These are phyloP conservation scores for Eremochloa ophiuroides DNA, from an alignment of 176 grass and related monocot genomes.

Conservation along the genomic window DNA sequence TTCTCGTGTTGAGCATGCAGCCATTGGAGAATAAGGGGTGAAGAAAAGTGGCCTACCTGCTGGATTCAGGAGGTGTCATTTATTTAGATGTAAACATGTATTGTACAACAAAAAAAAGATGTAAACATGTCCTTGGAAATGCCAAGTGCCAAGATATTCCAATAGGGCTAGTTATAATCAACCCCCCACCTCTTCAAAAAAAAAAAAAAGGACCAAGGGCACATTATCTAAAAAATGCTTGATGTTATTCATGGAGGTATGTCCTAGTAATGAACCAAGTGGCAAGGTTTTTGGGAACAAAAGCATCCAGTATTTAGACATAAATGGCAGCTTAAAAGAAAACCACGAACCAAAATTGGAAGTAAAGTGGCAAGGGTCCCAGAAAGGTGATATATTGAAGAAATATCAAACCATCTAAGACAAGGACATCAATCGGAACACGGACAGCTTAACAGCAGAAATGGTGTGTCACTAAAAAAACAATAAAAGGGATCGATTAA, in stretches of 20 bases:
- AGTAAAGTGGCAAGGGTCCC: background rate
- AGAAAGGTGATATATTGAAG: slow-evolving; percentile 1
- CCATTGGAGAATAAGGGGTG: slow-evolving; percentile 87
- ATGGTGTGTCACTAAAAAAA: background rate
- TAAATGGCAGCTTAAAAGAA: background rate
- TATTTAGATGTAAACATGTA: background rate
- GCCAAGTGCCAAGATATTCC: background rate
- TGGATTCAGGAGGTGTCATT: slow-evolving; percentile 31
- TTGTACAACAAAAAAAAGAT: too few species aligned
- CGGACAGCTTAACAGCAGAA: background rate
- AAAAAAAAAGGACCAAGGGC: background rate
- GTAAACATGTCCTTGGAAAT: slow-evolving; percentile 3
- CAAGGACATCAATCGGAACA: background rate
- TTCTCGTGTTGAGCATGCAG: slow-evolving; percentile 80
- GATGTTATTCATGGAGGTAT: slow-evolving; percentile 9
- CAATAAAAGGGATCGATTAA: background rate
- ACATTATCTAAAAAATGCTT: background rate
- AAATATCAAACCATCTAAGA: background rate
- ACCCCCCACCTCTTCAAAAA: too few species aligned
- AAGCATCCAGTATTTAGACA: background rate
- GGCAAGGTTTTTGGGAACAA: slow-evolving; percentile 15
- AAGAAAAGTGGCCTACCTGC: slow-evolving; percentile 57
- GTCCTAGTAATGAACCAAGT: background rate
- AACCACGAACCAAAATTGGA: background rate
- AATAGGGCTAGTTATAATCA: background rate